These are phyloP conservation scores for Phytophthora pseudosyringae DNA, from an alignment of 352 stramenopile genomes.

Conservation along the genomic window DNA sequence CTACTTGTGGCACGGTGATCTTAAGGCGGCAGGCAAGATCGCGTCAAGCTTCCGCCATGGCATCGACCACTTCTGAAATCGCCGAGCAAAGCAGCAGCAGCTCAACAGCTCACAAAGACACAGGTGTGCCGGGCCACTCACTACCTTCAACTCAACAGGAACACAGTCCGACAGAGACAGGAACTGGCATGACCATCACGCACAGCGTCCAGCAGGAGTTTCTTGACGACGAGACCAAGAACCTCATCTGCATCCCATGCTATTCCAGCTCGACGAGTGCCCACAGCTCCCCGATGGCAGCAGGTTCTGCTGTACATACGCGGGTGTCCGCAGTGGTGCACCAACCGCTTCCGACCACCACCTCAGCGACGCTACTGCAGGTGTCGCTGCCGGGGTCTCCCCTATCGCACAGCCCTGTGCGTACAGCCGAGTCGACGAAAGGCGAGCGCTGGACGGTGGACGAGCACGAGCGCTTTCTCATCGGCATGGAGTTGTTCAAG, in stretches of 20 bases:
- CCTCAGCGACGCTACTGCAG: not conserved
- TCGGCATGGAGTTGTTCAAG: constrained; percentile 55
- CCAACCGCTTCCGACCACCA: not conserved
- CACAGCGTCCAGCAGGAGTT: constrained; percentile 42
- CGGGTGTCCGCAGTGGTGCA: not conserved
- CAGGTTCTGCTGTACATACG: constrained; percentile 1
- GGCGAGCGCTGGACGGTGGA: constrained; percentile 49
- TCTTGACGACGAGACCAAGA: constrained; percentile 43
- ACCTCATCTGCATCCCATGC: constrained; percentile 41
- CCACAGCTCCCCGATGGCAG: constrained; percentile 1
- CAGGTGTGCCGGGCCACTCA: not conserved
- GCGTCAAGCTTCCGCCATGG: not conserved
- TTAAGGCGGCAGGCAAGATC: constrained; percentile 13
- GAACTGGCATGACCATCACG: constrained; percentile 44
- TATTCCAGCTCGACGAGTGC: constrained; percentile 2
- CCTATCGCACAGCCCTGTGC: not conserved
- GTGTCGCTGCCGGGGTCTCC: not conserved
- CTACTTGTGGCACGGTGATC: not conserved
- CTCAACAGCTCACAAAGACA: constrained; percentile 6
- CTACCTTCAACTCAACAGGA: constrained; percentile 13
- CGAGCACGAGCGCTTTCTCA: constrained; percentile 57
- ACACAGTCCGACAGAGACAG: constrained; percentile 8
- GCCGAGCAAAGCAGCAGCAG: constrained; percentile 5
- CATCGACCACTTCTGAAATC: constrained; percentile 27
- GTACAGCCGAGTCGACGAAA: constrained; percentile 28